These are phyloP conservation scores for Cenchrus americanus DNA, from an alignment of 176 grass and related monocot species.

Conservation along the genomic window DNA sequence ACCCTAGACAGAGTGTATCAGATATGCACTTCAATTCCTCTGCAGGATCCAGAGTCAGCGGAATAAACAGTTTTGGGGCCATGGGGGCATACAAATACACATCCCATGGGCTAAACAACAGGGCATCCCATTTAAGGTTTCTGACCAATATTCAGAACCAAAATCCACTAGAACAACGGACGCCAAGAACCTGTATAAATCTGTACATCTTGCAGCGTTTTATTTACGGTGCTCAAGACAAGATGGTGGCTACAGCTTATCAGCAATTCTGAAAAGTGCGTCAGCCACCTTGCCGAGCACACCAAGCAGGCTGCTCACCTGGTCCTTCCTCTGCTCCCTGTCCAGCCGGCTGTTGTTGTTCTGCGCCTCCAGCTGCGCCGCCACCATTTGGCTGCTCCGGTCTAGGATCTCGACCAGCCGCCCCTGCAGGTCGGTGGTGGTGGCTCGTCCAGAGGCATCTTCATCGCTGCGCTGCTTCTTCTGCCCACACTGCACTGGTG, in stretches of 20 bases:
- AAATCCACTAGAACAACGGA: slow-evolving; percentile 35
- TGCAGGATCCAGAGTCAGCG: neutral
- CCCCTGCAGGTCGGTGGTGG: slow-evolving; percentile 33
- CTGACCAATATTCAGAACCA: slow-evolving; percentile 48
- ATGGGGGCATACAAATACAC: neutral
- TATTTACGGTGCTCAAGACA: slow-evolving; percentile 43
- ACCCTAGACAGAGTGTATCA: neutral
- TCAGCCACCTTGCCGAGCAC: slow-evolving; percentile 88
- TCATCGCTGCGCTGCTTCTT: slow-evolving; percentile 64
- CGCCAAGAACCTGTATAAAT: slow-evolving; percentile 40
- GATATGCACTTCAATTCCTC: neutral
- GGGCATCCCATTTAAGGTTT: slow-evolving; percentile 29
- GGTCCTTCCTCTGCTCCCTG: slow-evolving; percentile 93
- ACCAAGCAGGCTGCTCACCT: slow-evolving; percentile 70
- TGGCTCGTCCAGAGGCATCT: neutral
- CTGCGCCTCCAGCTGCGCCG: slow-evolving; percentile 71
- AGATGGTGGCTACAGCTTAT: slow-evolving; percentile 70
- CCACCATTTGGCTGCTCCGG: slow-evolving; percentile 66
- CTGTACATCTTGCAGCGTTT: slow-evolving; percentile 43
- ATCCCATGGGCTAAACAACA: slow-evolving; percentile 20
- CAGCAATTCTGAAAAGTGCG: slow-evolving; percentile 91
- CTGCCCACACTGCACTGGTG: slow-evolving; percentile 41
- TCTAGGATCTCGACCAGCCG: slow-evolving; percentile 74
- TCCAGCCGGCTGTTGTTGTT: slow-evolving; percentile 83
- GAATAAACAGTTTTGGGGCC: slow-evolving; percentile 30